phyloP scores from a whole-genome alignment of 768 basidiomycete species.

The Lyophyllum semitale region DNA sequence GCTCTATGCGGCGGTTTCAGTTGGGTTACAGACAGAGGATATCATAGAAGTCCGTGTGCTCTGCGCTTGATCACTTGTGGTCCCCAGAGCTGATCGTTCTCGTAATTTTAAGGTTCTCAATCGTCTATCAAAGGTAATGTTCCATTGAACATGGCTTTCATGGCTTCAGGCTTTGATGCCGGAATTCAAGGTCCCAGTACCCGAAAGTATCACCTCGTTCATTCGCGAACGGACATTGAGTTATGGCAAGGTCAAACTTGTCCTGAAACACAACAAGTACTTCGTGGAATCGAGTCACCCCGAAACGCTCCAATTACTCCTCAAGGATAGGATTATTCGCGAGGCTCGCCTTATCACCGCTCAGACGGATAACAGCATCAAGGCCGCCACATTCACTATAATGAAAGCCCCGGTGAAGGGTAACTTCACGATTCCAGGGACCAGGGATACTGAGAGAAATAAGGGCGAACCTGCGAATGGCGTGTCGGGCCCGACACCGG shows the following conservation, averaged over 20 bases:
- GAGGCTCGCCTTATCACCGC: constrained; percentile 79
- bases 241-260: constrained; percentile 98
- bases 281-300: constrained; percentile 96
- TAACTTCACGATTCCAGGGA: constrained; percentile 85
- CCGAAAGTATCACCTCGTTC: constrained; percentile 79
- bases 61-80: constrained; percentile 25
- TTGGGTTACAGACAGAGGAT: constrained; percentile 95
- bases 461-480: constrained; percentile 45
- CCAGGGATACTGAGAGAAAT: constrained; percentile 71
- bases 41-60: constrained; percentile 86
- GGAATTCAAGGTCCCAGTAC: constrained; percentile 78
- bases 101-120: constrained; percentile 63
- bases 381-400: constrained; percentile 74
- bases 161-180: constrained; percentile 3
- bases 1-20: constrained; percentile 97
- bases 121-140: constrained; percentile 71
- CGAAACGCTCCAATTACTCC: constrained; percentile 83
- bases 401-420: constrained; percentile 83
- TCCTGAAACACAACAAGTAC: constrained; percentile 97
- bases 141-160: background rate
- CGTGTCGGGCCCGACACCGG: constrained; percentile 18
- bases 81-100: constrained; percentile 30
- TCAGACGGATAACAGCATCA: constrained; percentile 73
- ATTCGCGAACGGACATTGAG: constrained; percentile 94
- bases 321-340: constrained; percentile 85